These are phyloP conservation scores for Besnoitia besnoiti DNA, from an alignment of 169 alveolate species.

Conservation along the genomic window DNA sequence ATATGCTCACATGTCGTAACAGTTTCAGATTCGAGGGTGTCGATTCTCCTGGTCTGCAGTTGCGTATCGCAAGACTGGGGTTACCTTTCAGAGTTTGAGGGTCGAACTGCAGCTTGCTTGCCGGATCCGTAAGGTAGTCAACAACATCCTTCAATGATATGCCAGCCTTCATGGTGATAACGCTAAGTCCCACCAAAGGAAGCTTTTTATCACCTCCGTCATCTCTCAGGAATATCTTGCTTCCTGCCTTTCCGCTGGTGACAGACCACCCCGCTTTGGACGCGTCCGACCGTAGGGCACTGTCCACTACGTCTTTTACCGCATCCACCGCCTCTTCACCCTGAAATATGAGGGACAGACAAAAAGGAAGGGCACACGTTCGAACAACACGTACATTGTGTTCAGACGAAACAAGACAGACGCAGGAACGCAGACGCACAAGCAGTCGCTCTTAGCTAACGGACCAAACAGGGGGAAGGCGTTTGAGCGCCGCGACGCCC, in stretches of 20 bases:
- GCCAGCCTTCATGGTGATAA: not conserved
- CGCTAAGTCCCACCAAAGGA: conserved; percentile 11
- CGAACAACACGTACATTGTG: no score
- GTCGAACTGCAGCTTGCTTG: conserved; percentile 30
- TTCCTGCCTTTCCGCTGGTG: not conserved
- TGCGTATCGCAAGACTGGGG: no score
- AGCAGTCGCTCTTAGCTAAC: no score
- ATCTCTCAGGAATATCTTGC: not conserved
- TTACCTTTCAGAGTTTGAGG: conserved; percentile 7
- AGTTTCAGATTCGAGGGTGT: no score
- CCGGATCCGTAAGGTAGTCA: conserved; percentile 17
- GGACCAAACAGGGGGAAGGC: no score
- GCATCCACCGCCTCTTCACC: conserved; percentile 7
- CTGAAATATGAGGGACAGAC: not conserved
- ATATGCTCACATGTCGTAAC: no score
- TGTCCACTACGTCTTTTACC: not conserved
- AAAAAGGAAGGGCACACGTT: not conserved
- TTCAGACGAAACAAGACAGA: no score
- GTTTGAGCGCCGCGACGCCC: no score
- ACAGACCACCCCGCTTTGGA: not conserved
- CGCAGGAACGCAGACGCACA: no score
- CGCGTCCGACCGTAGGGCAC: not conserved
- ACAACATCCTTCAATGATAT: not conserved
- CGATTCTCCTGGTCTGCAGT: no score
- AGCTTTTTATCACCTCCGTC: not conserved